phyloP scores from a whole-genome alignment of 2,329 filamentous ascomycete species.

The Penicillium concentricum region DNA sequence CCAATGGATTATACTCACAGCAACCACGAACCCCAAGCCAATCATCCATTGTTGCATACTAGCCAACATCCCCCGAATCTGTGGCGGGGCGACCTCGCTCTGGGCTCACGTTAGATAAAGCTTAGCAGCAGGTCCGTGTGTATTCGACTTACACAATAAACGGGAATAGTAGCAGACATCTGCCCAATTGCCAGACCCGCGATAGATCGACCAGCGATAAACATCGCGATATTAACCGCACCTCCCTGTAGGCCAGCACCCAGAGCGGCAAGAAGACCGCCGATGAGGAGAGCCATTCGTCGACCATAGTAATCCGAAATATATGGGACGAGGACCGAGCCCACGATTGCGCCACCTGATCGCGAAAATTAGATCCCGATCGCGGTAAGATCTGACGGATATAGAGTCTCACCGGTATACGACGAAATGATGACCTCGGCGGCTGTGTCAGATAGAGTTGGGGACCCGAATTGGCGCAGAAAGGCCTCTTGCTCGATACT shows the following conservation, averaged over 20 bases:
- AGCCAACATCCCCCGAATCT: constrained; percentile 41
- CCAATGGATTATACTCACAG: constrained; percentile 31
- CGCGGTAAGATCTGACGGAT: background rate
- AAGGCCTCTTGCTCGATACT: constrained; percentile 39
- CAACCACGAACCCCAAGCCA: constrained; percentile 44
- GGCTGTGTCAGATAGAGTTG: constrained; percentile 29
- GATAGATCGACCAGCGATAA: constrained; percentile 52
- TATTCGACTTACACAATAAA: constrained; percentile 41
- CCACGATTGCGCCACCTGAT: constrained; percentile 40
- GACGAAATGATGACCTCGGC: constrained; percentile 43
- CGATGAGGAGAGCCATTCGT: constrained; percentile 34
- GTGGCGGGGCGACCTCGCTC: constrained; percentile 43
- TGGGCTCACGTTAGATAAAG: constrained; percentile 12
- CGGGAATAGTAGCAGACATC: constrained; percentile 48
- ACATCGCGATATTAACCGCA: constrained; percentile 41
- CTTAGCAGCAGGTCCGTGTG: background rate
- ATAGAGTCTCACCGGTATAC: constrained; percentile 31
- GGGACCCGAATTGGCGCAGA: constrained; percentile 27
- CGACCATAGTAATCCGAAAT: constrained; percentile 37
- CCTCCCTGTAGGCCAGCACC: constrained; percentile 40
- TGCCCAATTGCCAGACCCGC: constrained; percentile 52
- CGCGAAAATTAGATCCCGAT: constrained; percentile 13
- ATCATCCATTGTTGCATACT: constrained; percentile 50
- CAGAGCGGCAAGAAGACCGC: constrained; percentile 33
- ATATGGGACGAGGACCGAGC: constrained; percentile 33